Evolutionary conservation across 169 alveolate species (phyloP), one percentile per base, ranked within the genome.

Genomic region (Plasmodium reichenowi): DNA sequence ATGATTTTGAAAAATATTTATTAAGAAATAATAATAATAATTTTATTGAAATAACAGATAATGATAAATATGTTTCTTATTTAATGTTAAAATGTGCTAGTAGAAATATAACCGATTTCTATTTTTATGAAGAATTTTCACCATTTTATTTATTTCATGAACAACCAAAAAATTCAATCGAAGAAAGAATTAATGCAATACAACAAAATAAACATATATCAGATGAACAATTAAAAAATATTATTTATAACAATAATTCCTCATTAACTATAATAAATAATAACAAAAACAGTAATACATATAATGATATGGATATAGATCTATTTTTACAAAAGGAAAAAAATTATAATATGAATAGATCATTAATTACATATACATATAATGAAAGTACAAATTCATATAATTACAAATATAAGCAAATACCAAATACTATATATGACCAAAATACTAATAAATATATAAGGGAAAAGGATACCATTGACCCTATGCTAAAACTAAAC

Each of bases 401-500:
- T 62, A 67, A 13, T 32, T 80, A 80, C 83, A 80, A 80, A 71
- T 80, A 80, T 45, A 80, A 80, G 64, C 90, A 80, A 67, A 80
- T 80, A 52, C 90, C 90, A 15, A 80, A 80, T 72, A 80, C 90
- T 66, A 80, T 80, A 32, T 80, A 80, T 47, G 90, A 80, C 26
- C 90, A 64, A 12, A 80, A 80, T 56, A 67, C 90, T 45, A 80
- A 86, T 54, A 86, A 74, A 60, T 86, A 86, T 56, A 72, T 86
- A 32, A 78, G 96, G 24, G 94, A 89, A 43, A 78, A 88, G n/a
- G 93, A 90, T 43, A 91, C 93, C 3, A 78, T 93, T 58, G 96
- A 94, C 72, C 96, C 96, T 1, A 70, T 86, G 83, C 54, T 94
- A 38, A 89, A 89, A 75, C 75, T 94, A 4, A 94, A 94, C 43